Conservation (phyloP, 371 early-diverging fungal species). For the Capillidium heterosporum region DNA sequence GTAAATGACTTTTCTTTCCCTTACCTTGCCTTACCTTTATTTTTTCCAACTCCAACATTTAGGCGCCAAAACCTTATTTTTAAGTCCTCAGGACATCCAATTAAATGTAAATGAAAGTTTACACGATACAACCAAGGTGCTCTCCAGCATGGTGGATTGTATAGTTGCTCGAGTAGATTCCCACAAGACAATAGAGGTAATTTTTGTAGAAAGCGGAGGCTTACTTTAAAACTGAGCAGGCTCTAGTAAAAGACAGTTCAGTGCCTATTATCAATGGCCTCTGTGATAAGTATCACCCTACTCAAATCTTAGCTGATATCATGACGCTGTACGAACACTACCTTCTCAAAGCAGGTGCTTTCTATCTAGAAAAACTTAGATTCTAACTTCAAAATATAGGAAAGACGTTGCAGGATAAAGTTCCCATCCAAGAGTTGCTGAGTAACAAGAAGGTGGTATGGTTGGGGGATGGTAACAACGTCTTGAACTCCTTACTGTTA, state of each 20-base stretch:
- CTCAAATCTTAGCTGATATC: constrained; percentile 88
- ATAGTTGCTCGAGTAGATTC: constrained; percentile 82
- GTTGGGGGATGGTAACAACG: constrained; percentile 95
- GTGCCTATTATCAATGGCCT: constrained; percentile 93
- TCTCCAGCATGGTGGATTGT: constrained; percentile 84
- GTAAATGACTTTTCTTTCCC: constrained; percentile 19
- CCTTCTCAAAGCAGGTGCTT: constrained; percentile 9
- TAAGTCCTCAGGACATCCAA: constrained; percentile 86
- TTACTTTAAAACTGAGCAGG: constrained; percentile 12
- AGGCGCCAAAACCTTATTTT: constrained; percentile 89
- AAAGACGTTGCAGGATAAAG: constrained; percentile 6
- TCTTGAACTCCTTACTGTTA: constrained; percentile 71
- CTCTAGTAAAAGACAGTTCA: constrained; percentile 60
- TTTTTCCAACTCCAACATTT: neutral
- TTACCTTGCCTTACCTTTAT: neutral
- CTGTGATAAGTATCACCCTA: constrained; percentile 83
- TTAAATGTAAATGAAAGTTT: constrained; percentile 82
- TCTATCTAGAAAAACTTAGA: neutral
- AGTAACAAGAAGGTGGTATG: constrained; percentile 66
- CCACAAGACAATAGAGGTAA: constrained; percentile 72
- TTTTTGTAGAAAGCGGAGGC: neutral
- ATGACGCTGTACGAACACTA: constrained; percentile 77
- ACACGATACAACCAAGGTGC: constrained; percentile 71
- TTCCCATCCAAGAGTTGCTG: constrained; percentile 15
- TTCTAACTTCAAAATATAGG: too few relatives aligned